These are phyloP conservation scores for Penicillium paxilli DNA, from an alignment of 495 filamentous ascomycete species.

Conservation along the genomic window DNA sequence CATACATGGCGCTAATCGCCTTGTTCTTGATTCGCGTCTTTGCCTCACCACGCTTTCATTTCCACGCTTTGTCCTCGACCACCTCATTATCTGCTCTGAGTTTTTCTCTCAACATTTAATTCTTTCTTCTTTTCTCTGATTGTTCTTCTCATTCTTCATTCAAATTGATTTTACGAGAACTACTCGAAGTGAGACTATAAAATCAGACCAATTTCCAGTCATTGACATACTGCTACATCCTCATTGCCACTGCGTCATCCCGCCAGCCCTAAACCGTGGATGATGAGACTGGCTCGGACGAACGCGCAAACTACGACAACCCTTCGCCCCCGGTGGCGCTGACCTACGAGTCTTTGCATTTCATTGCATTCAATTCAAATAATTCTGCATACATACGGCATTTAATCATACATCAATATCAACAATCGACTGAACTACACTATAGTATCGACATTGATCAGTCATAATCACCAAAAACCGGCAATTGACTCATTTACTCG, in stretches of 20 bases:
- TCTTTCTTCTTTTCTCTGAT: slow-evolving; percentile 10
- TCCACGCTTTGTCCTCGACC: neutral
- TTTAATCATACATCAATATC: too few relatives aligned
- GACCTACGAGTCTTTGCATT: too few relatives aligned
- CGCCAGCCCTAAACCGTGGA: slow-evolving; percentile 18
- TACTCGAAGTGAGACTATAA: slow-evolving; percentile 3
- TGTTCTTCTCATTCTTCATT: slow-evolving; percentile 10
- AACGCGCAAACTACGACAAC: slow-evolving; percentile 1
- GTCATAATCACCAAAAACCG: neutral
- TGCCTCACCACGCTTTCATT: neutral
- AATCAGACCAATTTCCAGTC: neutral
- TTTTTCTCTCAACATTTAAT: neutral
- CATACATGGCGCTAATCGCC: neutral
- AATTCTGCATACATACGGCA: too few relatives aligned
- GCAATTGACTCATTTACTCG: neutral
- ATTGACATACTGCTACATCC: neutral
- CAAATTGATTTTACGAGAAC: neutral
- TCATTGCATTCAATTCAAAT: neutral
- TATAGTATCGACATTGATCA: too few relatives aligned
- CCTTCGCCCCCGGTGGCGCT: slow-evolving; percentile 20
- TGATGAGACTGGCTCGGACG: slow-evolving; percentile 9
- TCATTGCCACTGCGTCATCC: slow-evolving; percentile 21
- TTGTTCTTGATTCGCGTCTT: slow-evolving; percentile 1
- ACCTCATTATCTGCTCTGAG: neutral
- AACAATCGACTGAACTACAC: too few relatives aligned